Conservation (phyloP, 2,329 filamentous ascomycete species). For the Zelopaecilomyces penicillatus region DNA sequence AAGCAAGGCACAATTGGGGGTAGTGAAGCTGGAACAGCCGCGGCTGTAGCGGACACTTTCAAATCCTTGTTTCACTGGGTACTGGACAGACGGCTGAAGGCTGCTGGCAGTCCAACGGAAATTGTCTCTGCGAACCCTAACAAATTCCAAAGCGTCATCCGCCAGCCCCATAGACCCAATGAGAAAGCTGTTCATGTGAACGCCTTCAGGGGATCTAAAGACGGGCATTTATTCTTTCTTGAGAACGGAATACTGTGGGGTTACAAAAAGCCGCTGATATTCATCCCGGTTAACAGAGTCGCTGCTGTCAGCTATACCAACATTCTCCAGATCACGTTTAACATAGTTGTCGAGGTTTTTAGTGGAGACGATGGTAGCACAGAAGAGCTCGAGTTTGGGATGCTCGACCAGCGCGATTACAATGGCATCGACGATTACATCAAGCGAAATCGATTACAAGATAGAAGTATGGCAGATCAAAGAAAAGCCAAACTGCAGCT, state of each 20-base stretch:
- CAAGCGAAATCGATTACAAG: constrained; percentile 51
- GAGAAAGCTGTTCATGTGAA: constrained; percentile 59
- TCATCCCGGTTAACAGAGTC: constrained; percentile 53
- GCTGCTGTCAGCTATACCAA: constrained; percentile 58
- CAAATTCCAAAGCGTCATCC: constrained; percentile 48
- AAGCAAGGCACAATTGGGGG: constrained; percentile 52
- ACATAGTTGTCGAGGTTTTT: constrained; percentile 55
- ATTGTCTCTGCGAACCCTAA: constrained; percentile 46
- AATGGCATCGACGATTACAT: constrained; percentile 56
- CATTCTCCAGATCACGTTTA: constrained; percentile 61
- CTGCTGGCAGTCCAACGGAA: constrained; percentile 37
- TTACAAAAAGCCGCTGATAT: constrained; percentile 61
- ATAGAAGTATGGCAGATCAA: constrained; percentile 61
- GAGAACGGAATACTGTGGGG: constrained; percentile 60
- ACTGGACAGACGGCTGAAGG: constrained; percentile 42
- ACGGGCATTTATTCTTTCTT: constrained; percentile 60
- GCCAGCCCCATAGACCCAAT: constrained; percentile 49
- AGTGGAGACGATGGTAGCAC: constrained; percentile 37
- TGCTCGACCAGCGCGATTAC: constrained; percentile 64
- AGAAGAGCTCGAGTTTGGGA: constrained; percentile 58
- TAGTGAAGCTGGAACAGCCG: constrained; percentile 38
- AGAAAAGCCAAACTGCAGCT: constrained; percentile 56
- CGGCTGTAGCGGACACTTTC: constrained; percentile 50
- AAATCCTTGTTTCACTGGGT: constrained; percentile 54
- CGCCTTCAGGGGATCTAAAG: constrained; percentile 59